phyloP scores from a whole-genome alignment of 2,329 filamentous ascomycete species.

The Trichoderma sp. region DNA sequence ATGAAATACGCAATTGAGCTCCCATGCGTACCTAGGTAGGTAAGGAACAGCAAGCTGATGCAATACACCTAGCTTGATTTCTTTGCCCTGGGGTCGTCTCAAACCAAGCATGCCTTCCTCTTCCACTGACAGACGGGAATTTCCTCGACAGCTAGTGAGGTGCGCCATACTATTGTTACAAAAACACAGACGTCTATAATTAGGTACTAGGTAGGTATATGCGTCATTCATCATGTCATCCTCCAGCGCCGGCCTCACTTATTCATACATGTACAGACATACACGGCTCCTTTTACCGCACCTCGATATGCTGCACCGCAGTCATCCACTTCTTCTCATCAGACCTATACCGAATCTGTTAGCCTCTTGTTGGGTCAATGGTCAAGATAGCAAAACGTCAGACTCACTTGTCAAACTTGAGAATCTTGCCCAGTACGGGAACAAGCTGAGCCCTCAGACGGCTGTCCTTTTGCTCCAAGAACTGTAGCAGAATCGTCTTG shows the following conservation, averaged over 20 bases:
- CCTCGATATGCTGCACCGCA: slow-evolving; percentile 35
- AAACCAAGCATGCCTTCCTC: not conserved
- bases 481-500: slow-evolving; percentile 80
- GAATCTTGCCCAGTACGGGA: slow-evolving; percentile 73
- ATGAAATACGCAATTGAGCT: not conserved
- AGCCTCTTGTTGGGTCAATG: not conserved
- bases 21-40: not conserved
- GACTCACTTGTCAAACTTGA: slow-evolving; percentile 75
- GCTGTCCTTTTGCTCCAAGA: slow-evolving; percentile 78
- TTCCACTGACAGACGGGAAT: not conserved
- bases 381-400: no score
- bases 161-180: not conserved
- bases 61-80: not conserved
- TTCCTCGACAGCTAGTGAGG: not conserved
- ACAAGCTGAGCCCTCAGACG: slow-evolving; percentile 75
- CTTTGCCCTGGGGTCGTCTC: not conserved
- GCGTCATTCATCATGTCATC: not conserved
- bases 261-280: not conserved
- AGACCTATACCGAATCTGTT: slow-evolving; percentile 27
- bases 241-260: not conserved
- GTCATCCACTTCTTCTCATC: slow-evolving; percentile 37
- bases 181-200: slow-evolving; percentile 3
- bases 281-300: slow-evolving; percentile 17
- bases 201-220: not conserved
- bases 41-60: not conserved